phyloP scores from a whole-genome alignment of 371 early-diverging fungal genomes.

The Dichotomocladium elegans region DNA sequence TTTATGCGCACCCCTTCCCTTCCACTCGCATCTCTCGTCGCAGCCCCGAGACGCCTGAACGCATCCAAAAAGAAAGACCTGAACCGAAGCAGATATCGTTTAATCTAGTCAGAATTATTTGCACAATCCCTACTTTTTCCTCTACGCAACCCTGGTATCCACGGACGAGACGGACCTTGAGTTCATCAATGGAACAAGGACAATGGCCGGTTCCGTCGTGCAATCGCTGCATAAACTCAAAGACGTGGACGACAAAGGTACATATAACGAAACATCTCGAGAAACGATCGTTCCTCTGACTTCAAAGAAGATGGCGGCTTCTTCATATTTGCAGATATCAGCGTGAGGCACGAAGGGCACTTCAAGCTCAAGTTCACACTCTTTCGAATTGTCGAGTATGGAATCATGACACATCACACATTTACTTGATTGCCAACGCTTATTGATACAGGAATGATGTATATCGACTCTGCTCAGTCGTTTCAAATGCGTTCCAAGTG shows the following conservation, averaged over 20 bases:
- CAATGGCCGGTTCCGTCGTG: constrained; percentile 44
- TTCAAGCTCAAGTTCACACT: constrained; percentile 88
- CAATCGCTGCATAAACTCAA: constrained; percentile 46
- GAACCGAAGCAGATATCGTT: constrained; percentile 8
- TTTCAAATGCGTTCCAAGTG: constrained; percentile 68
- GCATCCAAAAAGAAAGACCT: constrained; percentile 17
- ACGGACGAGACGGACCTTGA: constrained; percentile 24
- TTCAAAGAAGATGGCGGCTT: constrained; percentile 78
- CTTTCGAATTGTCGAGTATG: constrained; percentile 68
- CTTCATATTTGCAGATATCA: constrained; percentile 93
- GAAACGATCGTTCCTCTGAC: neutral
- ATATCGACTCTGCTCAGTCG: constrained; percentile 18
- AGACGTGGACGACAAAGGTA: constrained; percentile 39
- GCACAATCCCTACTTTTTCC: constrained; percentile 35
- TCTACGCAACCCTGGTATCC: constrained; percentile 33
- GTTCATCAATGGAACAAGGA: constrained; percentile 25
- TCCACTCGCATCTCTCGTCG: constrained; percentile 6
- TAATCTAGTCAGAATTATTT: constrained; percentile 15
- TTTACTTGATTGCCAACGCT: neutral
- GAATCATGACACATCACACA: neutral
- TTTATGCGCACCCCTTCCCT: neutral
- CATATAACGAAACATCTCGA: neutral
- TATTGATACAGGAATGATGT: constrained; percentile 20
- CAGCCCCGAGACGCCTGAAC: neutral
- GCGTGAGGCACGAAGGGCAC: constrained; percentile 84